Evolutionary conservation across 192 early-diverging fungal species (phyloP), one percentile per base, ranked within the genome.

Genomic region (Coemansia sp.): DNA sequence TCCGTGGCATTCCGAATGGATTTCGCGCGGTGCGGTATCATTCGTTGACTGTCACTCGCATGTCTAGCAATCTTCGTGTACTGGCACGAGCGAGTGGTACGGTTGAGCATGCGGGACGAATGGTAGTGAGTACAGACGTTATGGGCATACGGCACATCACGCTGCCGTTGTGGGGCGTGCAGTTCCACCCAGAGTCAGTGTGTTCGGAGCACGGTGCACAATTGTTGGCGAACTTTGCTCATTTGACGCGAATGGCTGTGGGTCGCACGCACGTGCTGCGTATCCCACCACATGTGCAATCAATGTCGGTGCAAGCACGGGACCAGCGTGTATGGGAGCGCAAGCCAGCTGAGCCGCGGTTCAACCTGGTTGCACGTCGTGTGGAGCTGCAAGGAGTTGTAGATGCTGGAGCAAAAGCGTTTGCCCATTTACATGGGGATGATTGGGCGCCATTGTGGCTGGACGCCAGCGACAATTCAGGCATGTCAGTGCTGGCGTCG

Each of bases 111-210:
- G 38, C 14, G 1, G 52, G 50, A 22, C 35, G 10, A 22, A 9
- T 7, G 17, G 65, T 54, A 0, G n/a, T 35, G 6, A 60, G 26
- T 0, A 50, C 52, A 0, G 85, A 84, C 3, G 83, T 98, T 11
- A 95, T 95, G 94, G 94, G 86, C 1, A 69, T 98, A 35, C 69
- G 84, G 53, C 94, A 95, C 75, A 73, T 56, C 17, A 58, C 45
- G 1, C 69, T 82, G 17, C 93, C 93, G 27, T 72, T 96, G 9
- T 93, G 87, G 78, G 91, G 93, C 9, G 92, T 98, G 39, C 96
- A 98, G 64, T 97, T 97, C 70, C 96, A 98, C 65, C 96, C 96
- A 7, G 96, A 98, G 73, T 95, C 93, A 2, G 89, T 98, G 14
- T 93, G 91, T 58, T 91, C 94, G 0, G 88, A 93, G 59, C 78